Evolutionary conservation across 2,329 filamentous ascomycete genomes (phyloP).

Genomic region (Penicillium sp.): DNA sequence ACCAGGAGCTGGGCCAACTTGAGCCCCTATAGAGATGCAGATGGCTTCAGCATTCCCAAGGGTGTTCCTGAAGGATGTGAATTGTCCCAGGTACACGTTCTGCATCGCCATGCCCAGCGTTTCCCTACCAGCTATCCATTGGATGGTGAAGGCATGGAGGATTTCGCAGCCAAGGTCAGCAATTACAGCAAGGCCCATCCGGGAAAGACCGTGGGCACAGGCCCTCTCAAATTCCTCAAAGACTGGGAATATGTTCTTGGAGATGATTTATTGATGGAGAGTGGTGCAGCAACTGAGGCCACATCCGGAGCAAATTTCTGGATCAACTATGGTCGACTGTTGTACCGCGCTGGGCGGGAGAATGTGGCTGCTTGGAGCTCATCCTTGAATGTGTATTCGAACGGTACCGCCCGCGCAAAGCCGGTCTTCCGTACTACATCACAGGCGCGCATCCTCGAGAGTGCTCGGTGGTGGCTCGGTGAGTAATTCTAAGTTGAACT

Average conservation of each 20-base stretch:
- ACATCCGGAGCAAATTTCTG: slow-evolving; percentile 53
- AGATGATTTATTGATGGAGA: slow-evolving; percentile 47
- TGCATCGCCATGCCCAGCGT: slow-evolving; percentile 58
- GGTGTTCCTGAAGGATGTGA: slow-evolving; percentile 58
- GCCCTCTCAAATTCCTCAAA: slow-evolving; percentile 56
- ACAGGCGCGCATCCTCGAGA: slow-evolving; percentile 57
- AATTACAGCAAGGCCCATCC: slow-evolving; percentile 11
- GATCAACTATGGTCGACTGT: slow-evolving; percentile 54
- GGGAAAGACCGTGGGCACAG: slow-evolving; percentile 38
- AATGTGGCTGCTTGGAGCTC: slow-evolving; percentile 50
- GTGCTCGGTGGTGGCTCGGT: slow-evolving; percentile 46
- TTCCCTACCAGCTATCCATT: slow-evolving; percentile 50
- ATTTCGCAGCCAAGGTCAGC: slow-evolving; percentile 52
- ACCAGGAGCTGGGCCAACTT: slow-evolving; percentile 33
- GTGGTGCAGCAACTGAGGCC: slow-evolving; percentile 54
- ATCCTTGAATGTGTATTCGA: slow-evolving; percentile 40
- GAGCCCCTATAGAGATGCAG: slow-evolving; percentile 30
- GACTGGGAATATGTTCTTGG: slow-evolving; percentile 51
- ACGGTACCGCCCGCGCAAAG: slow-evolving; percentile 50
- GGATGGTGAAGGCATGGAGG: slow-evolving; percentile 52
- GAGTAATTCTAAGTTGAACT: background rate
- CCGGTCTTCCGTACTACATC: slow-evolving; percentile 56
- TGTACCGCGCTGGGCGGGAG: slow-evolving; percentile 52
- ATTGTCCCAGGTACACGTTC: slow-evolving; percentile 54
- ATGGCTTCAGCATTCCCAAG: slow-evolving; percentile 25